phyloP scores from a whole-genome alignment of 2,329 filamentous ascomycete species.

The Microsporum audouinii region DNA sequence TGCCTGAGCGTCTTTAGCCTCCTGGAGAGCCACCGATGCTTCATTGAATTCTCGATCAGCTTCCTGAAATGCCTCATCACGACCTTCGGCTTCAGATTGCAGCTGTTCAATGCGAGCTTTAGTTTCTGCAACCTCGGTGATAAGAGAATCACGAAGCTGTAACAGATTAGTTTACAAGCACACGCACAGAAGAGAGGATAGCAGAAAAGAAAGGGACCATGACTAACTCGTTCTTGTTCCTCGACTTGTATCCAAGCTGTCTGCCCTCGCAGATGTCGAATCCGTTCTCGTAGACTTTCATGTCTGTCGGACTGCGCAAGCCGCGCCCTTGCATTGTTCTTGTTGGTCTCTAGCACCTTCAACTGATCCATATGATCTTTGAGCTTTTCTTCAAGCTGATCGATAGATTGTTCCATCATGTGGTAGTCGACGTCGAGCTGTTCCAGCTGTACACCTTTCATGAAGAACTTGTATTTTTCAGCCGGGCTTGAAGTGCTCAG shows the following conservation, averaged over 20 bases:
- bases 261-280: conserved; percentile 51
- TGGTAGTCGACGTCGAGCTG: conserved; percentile 85
- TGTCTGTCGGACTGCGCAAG: conserved; percentile 56
- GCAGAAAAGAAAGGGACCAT: neutral
- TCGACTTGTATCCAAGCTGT: conserved; percentile 81
- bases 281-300: conserved; percentile 50
- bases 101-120: conserved; percentile 41
- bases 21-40: conserved; percentile 33
- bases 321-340: conserved; percentile 52
- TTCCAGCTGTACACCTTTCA: conserved; percentile 87
- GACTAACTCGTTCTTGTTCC: conserved; percentile 51
- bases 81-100: conserved; percentile 32
- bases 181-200: neutral
- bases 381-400: conserved; percentile 57
- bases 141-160: conserved; percentile 28
- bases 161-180: neutral
- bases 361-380: conserved; percentile 52
- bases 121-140: conserved; percentile 24
- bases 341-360: conserved; percentile 45
- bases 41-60: conserved; percentile 28
- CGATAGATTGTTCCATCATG: conserved; percentile 65
- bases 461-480: conserved; percentile 93
- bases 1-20: conserved; percentile 35
- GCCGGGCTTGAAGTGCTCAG: conserved; percentile 69
- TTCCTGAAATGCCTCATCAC: conserved; percentile 39